Evolutionary conservation across 2,329 filamentous ascomycete genomes (phyloP), one percentile per base, ranked within the genome.

Genomic region (Aspergillus bombycis): DNA sequence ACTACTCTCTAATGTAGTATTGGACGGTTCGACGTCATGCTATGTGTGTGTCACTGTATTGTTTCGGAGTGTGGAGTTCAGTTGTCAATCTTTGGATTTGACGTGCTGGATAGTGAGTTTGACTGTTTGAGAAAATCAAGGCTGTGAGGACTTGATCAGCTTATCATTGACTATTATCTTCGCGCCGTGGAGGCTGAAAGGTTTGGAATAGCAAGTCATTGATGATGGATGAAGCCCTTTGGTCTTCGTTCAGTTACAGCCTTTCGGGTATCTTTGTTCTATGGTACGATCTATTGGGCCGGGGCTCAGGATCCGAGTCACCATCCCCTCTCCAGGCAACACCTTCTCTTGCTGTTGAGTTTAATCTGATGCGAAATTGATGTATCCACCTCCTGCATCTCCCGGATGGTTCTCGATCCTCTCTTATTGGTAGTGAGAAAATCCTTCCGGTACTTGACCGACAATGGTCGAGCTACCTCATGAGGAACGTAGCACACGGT

Each of bases 211-310:
- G n/a, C 32, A 38, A n/a, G 7, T 16, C 2, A 10, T 14, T 26
- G 30, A 32, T 30, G 6, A 26, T 21, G 5, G 2, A 12, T 38
- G 3, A 55, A 16, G 19, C 4, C 30, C 10, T 23, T 55, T 19
- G 14, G 32, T 26, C 21, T 34, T 41, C 16, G 21, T 36, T 38
- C 32, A 55, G 32, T 55, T 55, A 55, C 52, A 55, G 32, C 7
- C 14, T 23, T 16, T 36, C 30, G 32, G 52, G 21, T 55, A 19
- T 55, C 52, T 55, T 55, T 38, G 21, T 38, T 38, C 52, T 55
- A 55, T 55, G 52, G 52, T 38, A 55, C 52, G 52, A 41, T 55
- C 52, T 55, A 55, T 38, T 55, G 52, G 52, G 26, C 52, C 19
- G 52, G 52, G n/a, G 52, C 32, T 38, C 21, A 16, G 36, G 9